These are phyloP conservation scores for Podaxis sp. DNA, from an alignment of 768 basidiomycete genomes.

Conservation along the genomic window DNA sequence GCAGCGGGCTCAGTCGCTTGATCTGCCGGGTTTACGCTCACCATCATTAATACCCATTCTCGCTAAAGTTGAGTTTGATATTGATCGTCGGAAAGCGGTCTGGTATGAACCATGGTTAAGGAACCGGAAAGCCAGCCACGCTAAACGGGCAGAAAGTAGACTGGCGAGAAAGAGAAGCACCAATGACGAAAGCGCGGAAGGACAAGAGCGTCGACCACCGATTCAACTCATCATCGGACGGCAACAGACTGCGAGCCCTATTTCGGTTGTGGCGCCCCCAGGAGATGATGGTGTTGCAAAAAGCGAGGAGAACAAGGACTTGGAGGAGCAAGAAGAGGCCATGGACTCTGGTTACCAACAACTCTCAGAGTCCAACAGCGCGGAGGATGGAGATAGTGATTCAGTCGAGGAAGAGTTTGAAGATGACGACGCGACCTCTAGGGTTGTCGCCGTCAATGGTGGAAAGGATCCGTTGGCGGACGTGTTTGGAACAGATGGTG, in stretches of 20 bases:
- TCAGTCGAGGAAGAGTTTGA: slow-evolving; percentile 32
- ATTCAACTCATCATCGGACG: slow-evolving; percentile 54
- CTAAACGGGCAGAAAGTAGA: slow-evolving; percentile 54
- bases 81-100: slow-evolving; percentile 73
- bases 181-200: slow-evolving; percentile 21
- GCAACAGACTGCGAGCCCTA: slow-evolving; percentile 41
- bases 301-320: slow-evolving; percentile 11
- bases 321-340: slow-evolving; percentile 21
- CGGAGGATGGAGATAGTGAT: slow-evolving; percentile 33
- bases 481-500: slow-evolving; percentile 66
- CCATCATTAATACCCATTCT: slow-evolving; percentile 76
- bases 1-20: slow-evolving; percentile 45
- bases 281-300: slow-evolving; percentile 1
- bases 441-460: slow-evolving; percentile 30
- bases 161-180: slow-evolving; percentile 20
- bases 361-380: slow-evolving; percentile 29
- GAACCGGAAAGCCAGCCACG: slow-evolving; percentile 59
- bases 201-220: slow-evolving; percentile 33
- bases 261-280: slow-evolving; percentile 25
- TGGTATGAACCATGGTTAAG: slow-evolving; percentile 89
- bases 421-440: slow-evolving; percentile 40
- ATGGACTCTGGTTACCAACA: slow-evolving; percentile 31
- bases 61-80: slow-evolving; percentile 94
- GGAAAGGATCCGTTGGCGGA: slow-evolving; percentile 55
- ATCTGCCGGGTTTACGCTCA: slow-evolving; percentile 66